These are phyloP conservation scores for Haematococcus sp. DNA, from an alignment of 139 green algal species.

Conservation along the genomic window DNA sequence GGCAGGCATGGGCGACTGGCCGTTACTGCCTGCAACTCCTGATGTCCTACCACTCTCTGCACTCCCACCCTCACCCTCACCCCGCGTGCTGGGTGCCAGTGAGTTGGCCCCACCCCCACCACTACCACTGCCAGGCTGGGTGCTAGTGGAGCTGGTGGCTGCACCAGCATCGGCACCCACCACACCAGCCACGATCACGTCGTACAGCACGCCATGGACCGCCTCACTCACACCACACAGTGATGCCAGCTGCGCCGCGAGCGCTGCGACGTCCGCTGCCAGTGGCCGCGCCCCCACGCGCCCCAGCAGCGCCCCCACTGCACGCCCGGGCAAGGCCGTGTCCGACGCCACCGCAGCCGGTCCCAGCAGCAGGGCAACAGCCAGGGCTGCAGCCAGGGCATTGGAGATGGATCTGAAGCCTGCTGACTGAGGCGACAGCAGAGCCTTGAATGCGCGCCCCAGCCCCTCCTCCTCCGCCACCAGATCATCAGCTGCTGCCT, in stretches of 20 bases:
- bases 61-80: too few species aligned
- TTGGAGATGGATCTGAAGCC: conserved; percentile 43
- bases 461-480: conserved; percentile 19
- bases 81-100: too few species aligned
- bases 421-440: conserved; percentile 22
- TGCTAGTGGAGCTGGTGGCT: too few species aligned
- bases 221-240: conserved; percentile 34
- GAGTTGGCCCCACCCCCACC: too few species aligned
- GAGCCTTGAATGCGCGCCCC: conserved; percentile 10
- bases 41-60: too few species aligned
- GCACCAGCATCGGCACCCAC: too few species aligned
- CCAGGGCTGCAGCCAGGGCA: conserved; percentile 36
- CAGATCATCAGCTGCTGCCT: conserved; percentile 12
- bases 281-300: conserved; percentile 50
- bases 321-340: neutral
- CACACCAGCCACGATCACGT: too few species aligned
- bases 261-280: conserved; percentile 38
- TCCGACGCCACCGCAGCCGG: conserved; percentile 11
- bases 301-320: conserved; percentile 14
- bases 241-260: conserved; percentile 40
- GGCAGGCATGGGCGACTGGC: too few species aligned
- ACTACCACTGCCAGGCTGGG: too few species aligned
- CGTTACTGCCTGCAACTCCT: too few species aligned
- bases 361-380: conserved; percentile 45
- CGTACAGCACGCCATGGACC: too few species aligned